Base-by-base conservation (phyloP, 176 grass and related monocot species). In the Ensete glaucum region DNA sequence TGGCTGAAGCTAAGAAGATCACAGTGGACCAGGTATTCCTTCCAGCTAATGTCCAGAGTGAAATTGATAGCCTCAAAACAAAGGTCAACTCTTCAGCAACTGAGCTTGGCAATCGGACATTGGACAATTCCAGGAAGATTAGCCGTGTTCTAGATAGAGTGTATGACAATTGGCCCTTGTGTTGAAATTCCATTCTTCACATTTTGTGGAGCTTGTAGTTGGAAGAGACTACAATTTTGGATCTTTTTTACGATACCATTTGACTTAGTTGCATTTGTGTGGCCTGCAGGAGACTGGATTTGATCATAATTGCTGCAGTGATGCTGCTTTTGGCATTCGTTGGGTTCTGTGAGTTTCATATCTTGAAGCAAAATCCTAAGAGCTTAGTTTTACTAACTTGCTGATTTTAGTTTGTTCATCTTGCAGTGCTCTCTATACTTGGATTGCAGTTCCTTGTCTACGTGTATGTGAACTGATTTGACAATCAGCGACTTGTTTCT, bases 381-480 rank as follows among this genome's bases (percentile, higher is more conserved):
- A 19, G 57, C 66, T 67, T 21, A 67, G 15, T 13, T 62, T 73
- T 50, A 48, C 52, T 64, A 64, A 49, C 51, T 62, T 8, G 58
- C 12, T 68, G 2, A 55, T 25, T 77, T 51, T 74, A 16, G 64
- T 57, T 54, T 25, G 64, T 24, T 51, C 52, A 34, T 72, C 13
- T 52, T 55, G 76, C 90, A 99, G 95, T 99, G 76, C 76, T 94
- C 80, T 99, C 95, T 55, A 27, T 94, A 54, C 69, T 90, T 66
- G 95, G 95, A 8, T 62, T 89, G 82, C 82, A 80, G 64, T 91
- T 87, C 25, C 49, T 94, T 43, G 83, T 94, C 62, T 99, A 84
- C 62, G 52, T 99, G 95, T 99, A 91, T 89, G 94, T 71, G 69
- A 17, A 69, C 1, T n/a, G 20, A 19, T 53, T 53, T 72, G 53